Conservation (phyloP, 2,329 filamentous ascomycete species). For the Rutstroemia sp. region DNA sequence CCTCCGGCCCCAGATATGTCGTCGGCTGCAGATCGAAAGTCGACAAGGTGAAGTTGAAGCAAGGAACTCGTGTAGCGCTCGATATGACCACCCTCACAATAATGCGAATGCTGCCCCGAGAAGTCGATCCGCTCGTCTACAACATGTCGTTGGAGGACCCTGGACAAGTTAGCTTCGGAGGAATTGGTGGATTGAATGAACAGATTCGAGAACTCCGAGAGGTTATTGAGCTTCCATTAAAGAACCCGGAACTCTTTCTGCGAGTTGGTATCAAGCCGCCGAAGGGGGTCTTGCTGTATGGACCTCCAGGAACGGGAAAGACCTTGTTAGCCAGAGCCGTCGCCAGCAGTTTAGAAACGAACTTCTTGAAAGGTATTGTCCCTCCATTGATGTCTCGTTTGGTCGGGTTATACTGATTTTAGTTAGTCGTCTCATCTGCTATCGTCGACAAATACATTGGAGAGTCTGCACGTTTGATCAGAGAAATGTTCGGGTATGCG, state of each 20-base stretch:
- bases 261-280: constrained; percentile 98
- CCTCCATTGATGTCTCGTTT: not conserved
- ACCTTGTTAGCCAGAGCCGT: constrained; percentile 90
- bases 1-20: constrained; percentile 93
- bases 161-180: constrained; percentile 93
- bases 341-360: constrained; percentile 92
- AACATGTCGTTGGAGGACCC: constrained; percentile 99
- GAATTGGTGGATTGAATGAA: constrained; percentile 95
- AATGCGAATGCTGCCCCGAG: constrained; percentile 98
- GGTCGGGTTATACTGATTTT: constrained; percentile 15
- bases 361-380: constrained; percentile 83
- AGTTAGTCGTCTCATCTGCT: constrained; percentile 85
- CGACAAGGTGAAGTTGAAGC: constrained; percentile 94
- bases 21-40: constrained; percentile 98
- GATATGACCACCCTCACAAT: constrained; percentile 99
- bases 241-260: constrained; percentile 96
- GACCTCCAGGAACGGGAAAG: constrained; percentile 94
- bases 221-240: constrained; percentile 94
- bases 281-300: constrained; percentile 93
- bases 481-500: constrained; percentile 99
- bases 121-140: constrained; percentile 97
- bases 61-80: constrained; percentile 92
- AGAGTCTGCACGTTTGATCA: constrained; percentile 91
- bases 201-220: constrained; percentile 96
- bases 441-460: constrained; percentile 99